Conservation (phyloP, 306 rosid genomes). For the Canavalia ensiformis region DNA sequence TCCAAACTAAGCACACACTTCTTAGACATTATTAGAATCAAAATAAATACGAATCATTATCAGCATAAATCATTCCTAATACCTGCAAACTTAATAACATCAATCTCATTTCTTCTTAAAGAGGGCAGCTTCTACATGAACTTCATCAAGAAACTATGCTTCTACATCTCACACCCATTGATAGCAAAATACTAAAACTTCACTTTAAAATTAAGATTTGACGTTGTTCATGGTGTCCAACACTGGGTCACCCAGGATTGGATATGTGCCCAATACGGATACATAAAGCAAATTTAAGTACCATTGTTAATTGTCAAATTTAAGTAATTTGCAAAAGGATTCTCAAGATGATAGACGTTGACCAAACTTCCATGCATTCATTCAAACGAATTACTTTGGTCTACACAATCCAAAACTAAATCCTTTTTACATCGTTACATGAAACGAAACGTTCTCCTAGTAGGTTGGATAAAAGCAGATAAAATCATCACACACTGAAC, state of each 20-base stretch:
- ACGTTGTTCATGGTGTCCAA: too few relatives aligned
- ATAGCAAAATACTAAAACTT: too few relatives aligned
- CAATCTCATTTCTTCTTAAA: too few relatives aligned
- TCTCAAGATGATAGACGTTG: slow-evolving; percentile 6
- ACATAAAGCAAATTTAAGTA: neutral
- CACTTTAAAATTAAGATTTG: too few relatives aligned
- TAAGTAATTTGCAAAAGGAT: slow-evolving; percentile 1
- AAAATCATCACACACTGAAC: slow-evolving; percentile 17
- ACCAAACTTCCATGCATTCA: slow-evolving; percentile 34
- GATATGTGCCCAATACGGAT: too few relatives aligned
- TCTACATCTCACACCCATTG: too few relatives aligned
- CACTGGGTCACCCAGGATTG: too few relatives aligned
- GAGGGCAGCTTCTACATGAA: too few relatives aligned
- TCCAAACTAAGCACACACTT: neutral
- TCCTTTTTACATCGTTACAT: slow-evolving; percentile 6
- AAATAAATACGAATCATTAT: too few relatives aligned
- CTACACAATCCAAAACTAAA: slow-evolving; percentile 38
- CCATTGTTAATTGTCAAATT: neutral
- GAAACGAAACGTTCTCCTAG: slow-evolving; percentile 32
- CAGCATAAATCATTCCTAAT: too few relatives aligned
- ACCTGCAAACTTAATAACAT: too few relatives aligned
- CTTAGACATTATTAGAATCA: neutral
- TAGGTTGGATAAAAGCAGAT: slow-evolving; percentile 39
- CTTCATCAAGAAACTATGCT: too few relatives aligned
- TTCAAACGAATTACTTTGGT: slow-evolving; percentile 16